Evolutionary conservation across 805 yeast genomes (phyloP).

Genomic region (Metahyphopichia silvanorum): DNA sequence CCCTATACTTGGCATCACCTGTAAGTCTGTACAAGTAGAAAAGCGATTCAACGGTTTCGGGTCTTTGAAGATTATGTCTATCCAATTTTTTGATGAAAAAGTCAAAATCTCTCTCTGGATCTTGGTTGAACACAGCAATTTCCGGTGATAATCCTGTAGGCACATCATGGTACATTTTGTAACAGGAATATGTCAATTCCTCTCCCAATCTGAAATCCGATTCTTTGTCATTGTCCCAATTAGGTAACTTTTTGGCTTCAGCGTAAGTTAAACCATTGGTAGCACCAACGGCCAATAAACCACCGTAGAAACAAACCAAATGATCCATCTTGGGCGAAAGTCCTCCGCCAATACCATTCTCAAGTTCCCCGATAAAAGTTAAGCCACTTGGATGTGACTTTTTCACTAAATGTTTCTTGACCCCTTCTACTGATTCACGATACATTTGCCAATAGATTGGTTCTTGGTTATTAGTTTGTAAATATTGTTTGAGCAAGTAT

Average conservation of each 20-base stretch:
- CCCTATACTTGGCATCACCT: conserved; percentile 74
- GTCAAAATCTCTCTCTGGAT: conserved; percentile 44
- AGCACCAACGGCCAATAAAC: conserved; percentile 84
- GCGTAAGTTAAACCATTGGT: conserved; percentile 64
- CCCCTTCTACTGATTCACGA: conserved; percentile 72
- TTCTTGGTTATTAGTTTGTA: conserved; percentile 68
- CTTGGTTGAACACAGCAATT: conserved; percentile 76
- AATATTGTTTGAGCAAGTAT: conserved; percentile 78
- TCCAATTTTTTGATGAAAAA: conserved; percentile 69
- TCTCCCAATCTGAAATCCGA: conserved; percentile 67
- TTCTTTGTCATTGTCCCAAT: conserved; percentile 59
- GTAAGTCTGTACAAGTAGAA: conserved; percentile 78
- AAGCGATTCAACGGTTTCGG: conserved; percentile 89
- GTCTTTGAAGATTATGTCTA: conserved; percentile 83
- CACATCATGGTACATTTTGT: conserved; percentile 72
- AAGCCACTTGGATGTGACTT: conserved; percentile 61
- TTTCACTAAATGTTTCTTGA: conserved; percentile 60
- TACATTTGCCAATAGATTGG: conserved; percentile 68
- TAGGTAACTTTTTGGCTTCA: conserved; percentile 50
- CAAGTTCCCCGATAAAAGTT: conserved; percentile 75
- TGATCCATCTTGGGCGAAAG: conserved; percentile 84
- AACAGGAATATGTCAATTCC: conserved; percentile 77
- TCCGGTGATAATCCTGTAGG: conserved; percentile 85
- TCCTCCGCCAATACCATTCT: conserved; percentile 58
- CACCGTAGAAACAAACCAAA: conserved; percentile 88